phyloP scores from a whole-genome alignment of 2,329 filamentous ascomycete species.

The Apiospora sp. region DNA sequence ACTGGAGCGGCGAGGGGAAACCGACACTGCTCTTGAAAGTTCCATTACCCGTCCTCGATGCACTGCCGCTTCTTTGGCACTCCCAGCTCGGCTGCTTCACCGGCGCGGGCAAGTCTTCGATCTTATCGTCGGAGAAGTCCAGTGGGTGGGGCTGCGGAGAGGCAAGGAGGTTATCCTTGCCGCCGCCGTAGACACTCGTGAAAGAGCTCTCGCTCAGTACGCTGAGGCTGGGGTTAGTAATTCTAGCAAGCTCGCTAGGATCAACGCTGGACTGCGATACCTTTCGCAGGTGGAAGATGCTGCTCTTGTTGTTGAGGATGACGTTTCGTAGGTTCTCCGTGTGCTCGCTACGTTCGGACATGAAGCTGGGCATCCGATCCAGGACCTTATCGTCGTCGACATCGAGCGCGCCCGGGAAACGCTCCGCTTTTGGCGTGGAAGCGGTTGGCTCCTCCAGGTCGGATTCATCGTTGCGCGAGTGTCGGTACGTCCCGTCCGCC shows the following conservation, averaged over 20 bases:
- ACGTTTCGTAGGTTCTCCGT: conserved; percentile 69
- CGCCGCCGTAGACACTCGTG: conserved; percentile 67
- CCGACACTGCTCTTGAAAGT: conserved; percentile 43
- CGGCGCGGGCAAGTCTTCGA: conserved; percentile 34
- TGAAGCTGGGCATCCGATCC: conserved; percentile 69
- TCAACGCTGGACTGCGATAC: conserved; percentile 52
- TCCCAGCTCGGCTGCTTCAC: conserved; percentile 33
- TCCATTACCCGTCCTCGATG: conserved; percentile 38
- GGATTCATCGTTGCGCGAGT: conserved; percentile 39
- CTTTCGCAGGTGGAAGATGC: conserved; percentile 58
- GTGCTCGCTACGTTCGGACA: conserved; percentile 66
- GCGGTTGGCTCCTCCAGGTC: not conserved
- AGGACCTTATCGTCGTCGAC: conserved; percentile 49
- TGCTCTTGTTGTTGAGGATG: conserved; percentile 59
- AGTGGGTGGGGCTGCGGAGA: conserved; percentile 29
- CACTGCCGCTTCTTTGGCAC: conserved; percentile 31
- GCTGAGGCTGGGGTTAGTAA: conserved; percentile 68
- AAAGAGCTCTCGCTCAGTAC: conserved; percentile 74
- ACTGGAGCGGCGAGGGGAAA: conserved; percentile 49
- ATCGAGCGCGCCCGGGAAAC: not conserved
- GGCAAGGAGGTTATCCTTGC: conserved; percentile 37
- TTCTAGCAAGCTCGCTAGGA: conserved; percentile 44
- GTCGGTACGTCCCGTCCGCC: conserved; percentile 45
- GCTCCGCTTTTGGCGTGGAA: not conserved
- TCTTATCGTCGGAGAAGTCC: conserved; percentile 36